These are phyloP conservation scores for Suhomyces sp. DNA, from an alignment of 805 yeast species.

Conservation along the genomic window DNA sequence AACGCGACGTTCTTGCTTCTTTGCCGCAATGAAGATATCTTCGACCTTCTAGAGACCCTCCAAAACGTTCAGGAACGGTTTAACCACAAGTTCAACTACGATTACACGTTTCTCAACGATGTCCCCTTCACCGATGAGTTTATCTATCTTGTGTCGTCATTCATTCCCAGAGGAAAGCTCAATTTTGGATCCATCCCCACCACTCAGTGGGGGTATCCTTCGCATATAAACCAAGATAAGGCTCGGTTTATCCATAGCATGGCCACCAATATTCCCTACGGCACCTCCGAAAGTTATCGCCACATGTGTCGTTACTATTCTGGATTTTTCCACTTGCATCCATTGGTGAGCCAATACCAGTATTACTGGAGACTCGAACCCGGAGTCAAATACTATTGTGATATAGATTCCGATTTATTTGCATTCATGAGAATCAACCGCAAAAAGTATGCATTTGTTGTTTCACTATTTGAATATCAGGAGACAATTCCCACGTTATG, in stretches of 20 bases:
- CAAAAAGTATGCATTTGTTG: slow-evolving; percentile 72
- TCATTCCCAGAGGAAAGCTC: slow-evolving; percentile 75
- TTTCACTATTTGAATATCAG: slow-evolving; percentile 68
- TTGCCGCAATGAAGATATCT: slow-evolving; percentile 67
- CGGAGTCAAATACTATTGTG: slow-evolving; percentile 61
- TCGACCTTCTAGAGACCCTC: slow-evolving; percentile 57
- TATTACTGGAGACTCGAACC: slow-evolving; percentile 88
- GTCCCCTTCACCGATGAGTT: slow-evolving; percentile 59
- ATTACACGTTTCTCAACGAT: slow-evolving; percentile 79
- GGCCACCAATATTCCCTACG: slow-evolving; percentile 56
- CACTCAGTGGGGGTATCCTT: slow-evolving; percentile 60
- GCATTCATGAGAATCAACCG: slow-evolving; percentile 64
- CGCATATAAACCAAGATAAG: slow-evolving; percentile 46
- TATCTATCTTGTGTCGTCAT: slow-evolving; percentile 59
- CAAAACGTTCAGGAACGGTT: slow-evolving; percentile 84
- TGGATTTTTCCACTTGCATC: slow-evolving; percentile 61
- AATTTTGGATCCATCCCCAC: slow-evolving; percentile 42
- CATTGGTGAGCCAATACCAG: slow-evolving; percentile 56
- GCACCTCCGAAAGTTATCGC: slow-evolving; percentile 62
- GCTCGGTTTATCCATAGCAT: slow-evolving; percentile 49
- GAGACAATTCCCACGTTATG: slow-evolving; percentile 64
- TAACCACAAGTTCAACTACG: slow-evolving; percentile 70
- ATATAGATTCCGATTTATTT: slow-evolving; percentile 74
- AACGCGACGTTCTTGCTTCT: slow-evolving; percentile 70
- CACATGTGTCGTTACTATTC: slow-evolving; percentile 84